These are phyloP conservation scores for Termitomyces sp. DNA, from an alignment of 1,284 basidiomycete species.

Conservation along the genomic window DNA sequence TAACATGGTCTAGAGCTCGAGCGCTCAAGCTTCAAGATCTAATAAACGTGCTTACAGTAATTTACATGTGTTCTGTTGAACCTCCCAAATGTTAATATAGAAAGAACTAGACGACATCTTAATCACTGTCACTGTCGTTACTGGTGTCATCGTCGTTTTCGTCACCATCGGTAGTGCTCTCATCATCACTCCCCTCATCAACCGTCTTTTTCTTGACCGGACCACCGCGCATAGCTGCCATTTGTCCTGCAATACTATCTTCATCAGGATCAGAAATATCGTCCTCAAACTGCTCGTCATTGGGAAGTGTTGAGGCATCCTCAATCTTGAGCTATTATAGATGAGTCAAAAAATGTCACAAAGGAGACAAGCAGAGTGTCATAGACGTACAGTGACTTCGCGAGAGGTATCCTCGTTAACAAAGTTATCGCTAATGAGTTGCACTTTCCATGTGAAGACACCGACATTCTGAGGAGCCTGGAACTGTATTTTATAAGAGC, in stretches of 20 bases:
- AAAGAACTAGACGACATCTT: slow-evolving; percentile 2
- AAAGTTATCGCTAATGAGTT: slow-evolving; percentile 84
- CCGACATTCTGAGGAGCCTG: slow-evolving; percentile 88
- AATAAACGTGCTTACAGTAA: slow-evolving; percentile 8
- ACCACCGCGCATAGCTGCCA: slow-evolving; percentile 95
- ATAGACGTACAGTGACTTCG: slow-evolving; percentile 63
- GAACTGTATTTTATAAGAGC: slow-evolving; percentile 89
- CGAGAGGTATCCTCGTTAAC: slow-evolving; percentile 76
- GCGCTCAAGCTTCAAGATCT: not conserved
- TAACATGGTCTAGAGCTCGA: not conserved
- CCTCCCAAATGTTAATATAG: slow-evolving; percentile 3
- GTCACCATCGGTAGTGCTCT: slow-evolving; percentile 39
- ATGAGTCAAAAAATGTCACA: not conserved
- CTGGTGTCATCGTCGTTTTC: slow-evolving; percentile 21
- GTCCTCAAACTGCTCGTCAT: slow-evolving; percentile 70
- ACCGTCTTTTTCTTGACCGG: slow-evolving; percentile 67
- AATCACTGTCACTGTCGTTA: slow-evolving; percentile 36
- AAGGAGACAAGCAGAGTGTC: slow-evolving; percentile 1
- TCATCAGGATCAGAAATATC: slow-evolving; percentile 97
- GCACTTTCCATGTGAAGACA: slow-evolving; percentile 86
- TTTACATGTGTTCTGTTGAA: slow-evolving; percentile 9
- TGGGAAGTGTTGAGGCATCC: slow-evolving; percentile 53
- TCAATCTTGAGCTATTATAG: slow-evolving; percentile 73
- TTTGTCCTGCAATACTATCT: slow-evolving; percentile 93
- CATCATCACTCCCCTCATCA: slow-evolving; percentile 40